These are phyloP conservation scores for Eucalyptus curtisii DNA, from an alignment of 345 rosid genomes.

Conservation along the genomic window DNA sequence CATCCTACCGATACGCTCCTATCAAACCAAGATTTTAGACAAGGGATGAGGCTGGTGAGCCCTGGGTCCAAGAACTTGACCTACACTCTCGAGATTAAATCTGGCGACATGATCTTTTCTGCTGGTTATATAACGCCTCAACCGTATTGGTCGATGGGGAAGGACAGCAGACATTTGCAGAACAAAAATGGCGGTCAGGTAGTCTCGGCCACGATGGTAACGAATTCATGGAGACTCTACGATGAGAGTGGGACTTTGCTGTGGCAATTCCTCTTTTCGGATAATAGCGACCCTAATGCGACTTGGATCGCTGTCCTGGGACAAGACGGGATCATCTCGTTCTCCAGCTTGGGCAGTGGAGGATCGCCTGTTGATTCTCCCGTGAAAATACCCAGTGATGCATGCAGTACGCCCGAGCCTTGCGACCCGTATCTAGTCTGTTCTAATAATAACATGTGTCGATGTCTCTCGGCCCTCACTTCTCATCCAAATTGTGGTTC, in stretches of 20 bases:
- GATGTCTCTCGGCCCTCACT: constrained; percentile 45
- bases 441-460: constrained; percentile 34
- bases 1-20: constrained; percentile 76
- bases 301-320: constrained; percentile 76
- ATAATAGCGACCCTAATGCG: constrained; percentile 18
- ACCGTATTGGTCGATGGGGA: constrained; percentile 72
- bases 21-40: constrained; percentile 41
- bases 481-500: constrained; percentile 28
- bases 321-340: constrained; percentile 49
- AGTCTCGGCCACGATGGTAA: constrained; percentile 27
- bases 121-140: constrained; percentile 52
- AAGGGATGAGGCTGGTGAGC: constrained; percentile 70
- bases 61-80: constrained; percentile 38
- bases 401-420: constrained; percentile 58
- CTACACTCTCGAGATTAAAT: constrained; percentile 62
- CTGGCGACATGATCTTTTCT: constrained; percentile 64
- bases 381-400: constrained; percentile 52
- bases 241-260: constrained; percentile 31
- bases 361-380: constrained; percentile 10
- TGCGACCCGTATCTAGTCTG: constrained; percentile 54
- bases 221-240: constrained; percentile 76
- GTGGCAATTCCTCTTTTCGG: constrained; percentile 43
- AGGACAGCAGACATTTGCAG: constrained; percentile 21
- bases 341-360: constrained; percentile 26
- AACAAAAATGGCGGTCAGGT: constrained; percentile 34